These are phyloP conservation scores for Sordariomycetes sp. DNA, from an alignment of 2,329 filamentous ascomycete genomes.

Conservation along the genomic window DNA sequence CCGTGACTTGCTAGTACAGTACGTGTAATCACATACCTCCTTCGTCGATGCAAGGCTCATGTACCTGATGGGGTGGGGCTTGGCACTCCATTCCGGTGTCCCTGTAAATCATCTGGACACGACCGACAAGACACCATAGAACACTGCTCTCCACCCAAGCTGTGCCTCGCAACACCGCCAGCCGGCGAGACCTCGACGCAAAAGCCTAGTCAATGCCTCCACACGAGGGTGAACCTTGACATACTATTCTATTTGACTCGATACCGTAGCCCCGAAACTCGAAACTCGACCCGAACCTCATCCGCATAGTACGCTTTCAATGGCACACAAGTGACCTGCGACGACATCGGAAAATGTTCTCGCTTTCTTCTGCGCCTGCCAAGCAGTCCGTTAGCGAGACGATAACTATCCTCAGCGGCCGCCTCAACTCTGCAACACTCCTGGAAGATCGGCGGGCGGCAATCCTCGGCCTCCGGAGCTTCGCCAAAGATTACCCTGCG, in stretches of 20 bases:
- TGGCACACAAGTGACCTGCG: neutral
- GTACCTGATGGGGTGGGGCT: no score
- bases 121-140: neutral
- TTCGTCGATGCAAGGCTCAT: no score
- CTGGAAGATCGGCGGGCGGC: constrained; percentile 90
- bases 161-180: neutral
- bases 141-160: neutral
- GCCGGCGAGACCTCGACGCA: neutral
- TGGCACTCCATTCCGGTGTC: no score
- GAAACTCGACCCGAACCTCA: neutral
- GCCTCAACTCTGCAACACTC: constrained; percentile 77
- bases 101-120: neutral
- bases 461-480: constrained; percentile 84
- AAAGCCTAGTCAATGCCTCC: neutral
- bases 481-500: constrained; percentile 91
- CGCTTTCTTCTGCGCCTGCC: constrained; percentile 61
- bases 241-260: neutral
- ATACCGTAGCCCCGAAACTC: neutral
- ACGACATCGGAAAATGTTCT: constrained; percentile 38
- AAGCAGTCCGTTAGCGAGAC: constrained; percentile 95
- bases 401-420: constrained; percentile 77
- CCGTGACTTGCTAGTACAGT: no score
- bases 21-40: no score
- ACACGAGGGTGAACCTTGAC: neutral
- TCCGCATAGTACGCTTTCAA: neutral